Percentiles rank a stretch among this genome's conserved stretches.
Evolutionary conservation across 352 stramenopile genomes (phyloP).

Genomic region (Globisporangium orthogonon): DNA sequence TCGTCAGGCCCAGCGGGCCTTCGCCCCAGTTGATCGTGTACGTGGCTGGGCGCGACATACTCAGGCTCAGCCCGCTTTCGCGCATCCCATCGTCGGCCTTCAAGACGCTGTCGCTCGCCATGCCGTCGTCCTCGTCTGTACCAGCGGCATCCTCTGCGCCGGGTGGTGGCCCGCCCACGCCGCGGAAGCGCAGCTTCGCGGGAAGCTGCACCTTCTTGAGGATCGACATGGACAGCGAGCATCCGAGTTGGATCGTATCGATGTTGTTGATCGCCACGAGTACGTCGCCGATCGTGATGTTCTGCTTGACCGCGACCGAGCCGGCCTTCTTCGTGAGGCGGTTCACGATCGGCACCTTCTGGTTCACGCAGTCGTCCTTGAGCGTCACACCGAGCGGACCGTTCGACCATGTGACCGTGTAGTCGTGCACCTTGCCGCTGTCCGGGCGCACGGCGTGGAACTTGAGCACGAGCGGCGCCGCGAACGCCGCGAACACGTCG

Average conservation of each 20-base stretch:
- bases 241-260: conserved; percentile 83
- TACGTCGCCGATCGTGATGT: conserved; percentile 83
- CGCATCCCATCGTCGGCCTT: conserved; percentile 12
- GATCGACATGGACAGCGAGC: conserved; percentile 85
- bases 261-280: conserved; percentile 89
- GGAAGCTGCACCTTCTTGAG: conserved; percentile 85
- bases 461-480: conserved; percentile 80
- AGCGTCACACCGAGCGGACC: conserved; percentile 77
- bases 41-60: conserved; percentile 52
- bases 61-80: conserved; percentile 24
- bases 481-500: conserved; percentile 66
- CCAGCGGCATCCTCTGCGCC: conserved; percentile 15
- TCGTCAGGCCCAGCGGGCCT: conserved; percentile 75
- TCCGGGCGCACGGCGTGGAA: conserved; percentile 54
- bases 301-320: conserved; percentile 84
- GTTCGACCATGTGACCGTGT: conserved; percentile 86
- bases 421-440: conserved; percentile 73
- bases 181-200: conserved; percentile 78
- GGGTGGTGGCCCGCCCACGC: conserved; percentile 54
- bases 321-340: conserved; percentile 81
- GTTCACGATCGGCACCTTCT: conserved; percentile 86
- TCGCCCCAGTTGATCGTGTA: conserved; percentile 80
- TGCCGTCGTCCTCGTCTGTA: conserved; percentile 8
- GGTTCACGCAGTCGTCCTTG: conserved; percentile 78
- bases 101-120: not conserved